Base-by-base conservation (phyloP, 2,329 filamentous ascomycete species). In the Didymella lethalis region DNA sequence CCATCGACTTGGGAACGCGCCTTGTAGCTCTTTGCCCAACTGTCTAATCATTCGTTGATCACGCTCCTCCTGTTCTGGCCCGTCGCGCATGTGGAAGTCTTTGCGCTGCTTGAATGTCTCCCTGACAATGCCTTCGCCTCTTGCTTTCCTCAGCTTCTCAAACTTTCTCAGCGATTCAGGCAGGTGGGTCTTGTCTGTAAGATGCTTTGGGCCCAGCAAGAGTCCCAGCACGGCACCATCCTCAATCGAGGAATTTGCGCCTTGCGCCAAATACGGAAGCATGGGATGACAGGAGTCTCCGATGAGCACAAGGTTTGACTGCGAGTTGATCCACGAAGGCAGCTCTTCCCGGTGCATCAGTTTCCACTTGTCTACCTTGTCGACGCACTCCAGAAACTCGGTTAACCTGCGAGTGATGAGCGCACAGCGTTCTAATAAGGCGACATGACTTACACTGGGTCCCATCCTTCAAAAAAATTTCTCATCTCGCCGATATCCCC, bases 341-440 rank as follows among this genome's bases (percentile, higher is more conserved):
- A 72, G 69, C 58, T 66, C 68, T 10, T 57, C 59, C n/a, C 65
- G 67, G 41, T 85, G 82, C 85, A 90, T 87, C 32, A 91, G 72
- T 69, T 86, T 88, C 89, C 89, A 91, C 72, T 90, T 91, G 38
- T 87, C 83, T 0, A 90, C 86, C 1, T 75, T 80, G 36, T 84
- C 81, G 0, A 90, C 86, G 43, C 82, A 80, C 3, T 52, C 49
- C 14, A 70, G 58, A 26, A 70, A 59, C 46, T 67, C 60, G 48
- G 64, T 65, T 40, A 70, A 50, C 28, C 68, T 70, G 26, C 34
- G 12, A 54, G 1, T 46, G 43, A 38, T 63, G 28, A 64, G 55
- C 32, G 32, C 20, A 50, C 23, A 31, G 14, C 55, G 18, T 40
- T 12, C 31, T 23, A 54, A 31, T 82, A 63, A 41, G 12, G 6